Base-by-base conservation (phyloP, 169 alveolate genomes). In the Plasmodium yoelii region DNA sequence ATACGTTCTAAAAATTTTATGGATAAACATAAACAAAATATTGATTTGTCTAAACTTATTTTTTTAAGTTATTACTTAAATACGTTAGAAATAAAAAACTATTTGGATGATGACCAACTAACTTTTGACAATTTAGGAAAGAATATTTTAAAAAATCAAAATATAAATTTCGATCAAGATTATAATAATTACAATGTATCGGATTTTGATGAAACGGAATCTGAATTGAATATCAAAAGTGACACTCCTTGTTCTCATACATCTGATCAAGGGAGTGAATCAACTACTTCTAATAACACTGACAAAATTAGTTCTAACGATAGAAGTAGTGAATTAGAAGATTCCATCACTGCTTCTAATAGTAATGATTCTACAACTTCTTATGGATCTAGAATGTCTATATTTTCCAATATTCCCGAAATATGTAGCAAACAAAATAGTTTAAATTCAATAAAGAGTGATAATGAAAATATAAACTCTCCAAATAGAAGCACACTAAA, bases 1-100 rank as follows among this genome's bases (percentile, higher is more conserved):
- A 82, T 82, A 60, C 68, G 90, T 59, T 53, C 90, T 42, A 82
- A 82, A 57, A 59, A 71, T 12, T 82, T 65, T 47, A 53, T 67
- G 12, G 73, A 82, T 15, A 67, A 67, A 44, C 12, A 67, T 71
- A 65, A 24, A 5, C 42, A 34, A n/a, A n/a, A 42, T 51, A 67
- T 82, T 55, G 59, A 82, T 47, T 55, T 82, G 56, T 55, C 90
- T 39, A 82, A 82, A 9, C 49, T 82, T 82, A 67, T 82, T 34
- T 82, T 82, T 55, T 61, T 82, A 82, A 82, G 73, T 65, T 82
- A 82, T 57, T 82, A 67, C 56, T 82, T 65, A 34, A 34, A 53
- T 34, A 18, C 47, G 13, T 47, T 55, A 1, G 63, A 55, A n/a
- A n/a, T 26, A 46, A 15, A 49, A 15, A n/a, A 24, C 67, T 68